Evolutionary conservation across 495 filamentous ascomycete species (phyloP).

Genomic region (Penicillium mononematosum): DNA sequence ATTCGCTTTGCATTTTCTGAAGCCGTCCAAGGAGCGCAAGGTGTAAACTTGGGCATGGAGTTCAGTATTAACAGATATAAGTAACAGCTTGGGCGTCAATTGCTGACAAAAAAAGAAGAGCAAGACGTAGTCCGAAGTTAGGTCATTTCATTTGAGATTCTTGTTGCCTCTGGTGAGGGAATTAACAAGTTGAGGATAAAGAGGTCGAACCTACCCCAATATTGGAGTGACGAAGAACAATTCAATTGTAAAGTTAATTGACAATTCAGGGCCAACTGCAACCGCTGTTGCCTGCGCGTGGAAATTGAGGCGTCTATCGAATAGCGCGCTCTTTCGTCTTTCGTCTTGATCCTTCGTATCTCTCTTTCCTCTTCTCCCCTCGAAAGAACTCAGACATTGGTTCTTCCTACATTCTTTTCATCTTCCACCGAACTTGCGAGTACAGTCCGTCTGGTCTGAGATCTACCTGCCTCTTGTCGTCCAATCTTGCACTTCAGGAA

Average conservation of each 20-base stretch:
- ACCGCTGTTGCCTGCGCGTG: not conserved
- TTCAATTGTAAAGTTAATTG: too few species aligned
- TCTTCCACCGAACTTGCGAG: not conserved
- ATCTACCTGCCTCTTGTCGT: not conserved
- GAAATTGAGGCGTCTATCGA: not conserved
- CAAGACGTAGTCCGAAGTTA: not conserved
- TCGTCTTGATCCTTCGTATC: not conserved
- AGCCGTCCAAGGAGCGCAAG: not conserved
- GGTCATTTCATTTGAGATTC: not conserved
- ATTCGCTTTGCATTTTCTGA: conserved; percentile 23
- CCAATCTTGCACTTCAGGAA: not conserved
- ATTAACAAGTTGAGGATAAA: not conserved
- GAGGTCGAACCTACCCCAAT: not conserved
- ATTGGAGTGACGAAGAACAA: not conserved
- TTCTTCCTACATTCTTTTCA: not conserved
- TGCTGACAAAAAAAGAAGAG: not conserved
- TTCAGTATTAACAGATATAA: not conserved
- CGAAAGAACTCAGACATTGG: not conserved
- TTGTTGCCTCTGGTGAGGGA: not conserved
- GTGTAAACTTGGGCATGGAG: not conserved
- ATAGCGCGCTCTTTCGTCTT: not conserved
- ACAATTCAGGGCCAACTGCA: not conserved
- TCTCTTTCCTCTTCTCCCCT: not conserved
- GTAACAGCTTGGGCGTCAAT: not conserved
- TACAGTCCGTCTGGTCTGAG: not conserved